Base-by-base conservation (phyloP, 495 filamentous ascomycete species). In the Evernia prunastri region DNA sequence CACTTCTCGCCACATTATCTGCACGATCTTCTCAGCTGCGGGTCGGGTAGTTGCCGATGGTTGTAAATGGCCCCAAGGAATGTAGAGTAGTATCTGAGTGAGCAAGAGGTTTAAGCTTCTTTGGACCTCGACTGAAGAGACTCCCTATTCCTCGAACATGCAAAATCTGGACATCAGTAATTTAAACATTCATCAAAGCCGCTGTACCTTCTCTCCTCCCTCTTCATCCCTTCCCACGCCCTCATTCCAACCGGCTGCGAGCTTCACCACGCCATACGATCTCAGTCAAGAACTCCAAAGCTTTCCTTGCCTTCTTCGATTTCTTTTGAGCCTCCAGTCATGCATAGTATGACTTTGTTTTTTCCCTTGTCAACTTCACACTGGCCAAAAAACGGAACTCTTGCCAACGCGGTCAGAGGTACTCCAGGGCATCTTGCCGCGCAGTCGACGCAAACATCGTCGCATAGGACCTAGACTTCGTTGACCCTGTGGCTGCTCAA, bases 61-160 rank as follows among this genome's bases (percentile, higher is more conserved):
- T n/a, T 25, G 15, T 11, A 18, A 33, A 31, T 33, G 51, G 51
- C 51, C 51, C 51, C 25, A 54, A 54, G 51, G 51, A 54, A 33
- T 33, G 17, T 54, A 37, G 12, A 12, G 36, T 37, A 11, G 3
- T 54, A 33, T 54, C 6, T 8, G 6, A 54, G 20, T 2, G 29
- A 54, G 29, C 29, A 54, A 54, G 29, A 33, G 51, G 13, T 54
- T 54, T 54, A 54, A 54, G 51, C 51, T 54, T 54, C 51, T 33
- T 54, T 54, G 29, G 17, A 54, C 51, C 15, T 54, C 29, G 3
- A 33, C 51, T 8, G 8, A 31, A 33, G 0, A 11, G 9, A 6
- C 1, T 20, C 27, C 9, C 12, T 18, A 10, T 6, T 53, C 12
- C 17, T 29, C 49, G 7, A 49, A 49, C 0, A 23, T 18, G 5